Evolutionary conservation across 2,329 filamentous ascomycete species (phyloP).

Genomic region (Cercospora sojina): DNA sequence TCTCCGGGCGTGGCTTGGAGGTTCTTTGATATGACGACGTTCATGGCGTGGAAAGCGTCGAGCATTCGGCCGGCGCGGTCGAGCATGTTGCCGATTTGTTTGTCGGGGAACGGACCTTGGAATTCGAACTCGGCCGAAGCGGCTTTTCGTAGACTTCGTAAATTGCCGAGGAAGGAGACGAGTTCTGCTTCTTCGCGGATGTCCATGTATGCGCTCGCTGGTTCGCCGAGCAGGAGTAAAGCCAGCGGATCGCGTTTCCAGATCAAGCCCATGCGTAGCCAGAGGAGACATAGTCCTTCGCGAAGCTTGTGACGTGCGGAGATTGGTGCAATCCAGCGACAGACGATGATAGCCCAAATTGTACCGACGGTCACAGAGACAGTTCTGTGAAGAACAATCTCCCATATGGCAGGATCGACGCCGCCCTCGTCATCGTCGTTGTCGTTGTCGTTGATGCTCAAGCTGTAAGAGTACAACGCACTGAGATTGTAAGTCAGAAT

Average conservation of each 20-base stretch:
- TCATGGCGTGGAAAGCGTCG: constrained; percentile 95
- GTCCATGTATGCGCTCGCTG: constrained; percentile 66
- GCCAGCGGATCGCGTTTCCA: constrained; percentile 92
- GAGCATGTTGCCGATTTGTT: constrained; percentile 71
- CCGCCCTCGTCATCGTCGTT: constrained; percentile 86
- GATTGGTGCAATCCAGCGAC: constrained; percentile 88
- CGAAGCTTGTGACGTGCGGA: constrained; percentile 85
- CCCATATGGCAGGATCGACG: constrained; percentile 75
- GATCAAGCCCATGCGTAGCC: constrained; percentile 90
- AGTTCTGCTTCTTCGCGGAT: constrained; percentile 84
- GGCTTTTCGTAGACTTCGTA: constrained; percentile 70
- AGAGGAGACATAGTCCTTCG: constrained; percentile 84
- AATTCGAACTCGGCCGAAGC: constrained; percentile 87
- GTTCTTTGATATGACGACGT: constrained; percentile 82
- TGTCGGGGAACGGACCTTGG: constrained; percentile 78
- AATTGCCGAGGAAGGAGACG: constrained; percentile 71
- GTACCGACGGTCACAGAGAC: constrained; percentile 83
- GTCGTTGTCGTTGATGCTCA: constrained; percentile 74
- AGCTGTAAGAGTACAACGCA: constrained; percentile 88
- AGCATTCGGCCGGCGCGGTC: constrained; percentile 79
- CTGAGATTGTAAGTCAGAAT: constrained; percentile 95
- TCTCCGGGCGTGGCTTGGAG: constrained; percentile 74
- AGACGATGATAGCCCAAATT: constrained; percentile 88
- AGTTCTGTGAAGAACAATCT: constrained; percentile 85
- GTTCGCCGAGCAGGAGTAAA: constrained; percentile 54